Evolutionary conservation across 495 filamentous ascomycete species (phyloP).

Genomic region (Hypoxylon fragiforme): DNA sequence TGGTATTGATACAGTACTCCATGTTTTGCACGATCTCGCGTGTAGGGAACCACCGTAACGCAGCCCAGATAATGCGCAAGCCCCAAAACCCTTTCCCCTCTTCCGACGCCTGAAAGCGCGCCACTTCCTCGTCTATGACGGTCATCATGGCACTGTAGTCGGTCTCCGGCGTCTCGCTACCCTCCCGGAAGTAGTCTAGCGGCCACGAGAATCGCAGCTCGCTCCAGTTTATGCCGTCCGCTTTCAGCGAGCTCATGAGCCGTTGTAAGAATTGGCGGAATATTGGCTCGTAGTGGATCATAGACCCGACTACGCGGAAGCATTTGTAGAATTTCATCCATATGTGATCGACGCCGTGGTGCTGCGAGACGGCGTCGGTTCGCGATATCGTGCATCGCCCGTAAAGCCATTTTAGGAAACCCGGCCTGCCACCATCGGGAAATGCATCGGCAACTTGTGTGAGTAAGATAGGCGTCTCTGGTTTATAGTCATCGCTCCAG

Average conservation of each 20-base stretch:
- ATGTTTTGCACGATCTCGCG: conserved; percentile 74
- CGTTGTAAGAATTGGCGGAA: conserved; percentile 73
- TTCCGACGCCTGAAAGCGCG: conserved; percentile 69
- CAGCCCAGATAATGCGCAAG: conserved; percentile 85
- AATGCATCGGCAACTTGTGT: conserved; percentile 70
- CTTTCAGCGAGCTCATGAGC: conserved; percentile 66
- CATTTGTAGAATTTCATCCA: conserved; percentile 76
- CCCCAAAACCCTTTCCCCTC: conserved; percentile 81
- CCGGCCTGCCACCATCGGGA: conserved; percentile 66
- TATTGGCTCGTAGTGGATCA: conserved; percentile 90
- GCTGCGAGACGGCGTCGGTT: conserved; percentile 74
- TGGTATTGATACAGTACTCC: conserved; percentile 81
- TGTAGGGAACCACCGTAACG: conserved; percentile 62
- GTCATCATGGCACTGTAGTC: conserved; percentile 67
- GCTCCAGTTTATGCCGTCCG: conserved; percentile 80
- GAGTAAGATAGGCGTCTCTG: conserved; percentile 59
- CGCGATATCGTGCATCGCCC: conserved; percentile 68
- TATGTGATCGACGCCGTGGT: conserved; percentile 76
- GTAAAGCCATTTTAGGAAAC: conserved; percentile 80
- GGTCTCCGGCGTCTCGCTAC: conserved; percentile 60
- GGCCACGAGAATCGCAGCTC: conserved; percentile 68
- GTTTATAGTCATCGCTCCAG: conserved; percentile 65
- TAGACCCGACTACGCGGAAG: conserved; percentile 69
- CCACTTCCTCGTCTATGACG: conserved; percentile 77
- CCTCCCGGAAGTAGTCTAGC: conserved; percentile 62